Conservation (phyloP, 2,329 filamentous ascomycete species). For the Fusarium hainanense region DNA sequence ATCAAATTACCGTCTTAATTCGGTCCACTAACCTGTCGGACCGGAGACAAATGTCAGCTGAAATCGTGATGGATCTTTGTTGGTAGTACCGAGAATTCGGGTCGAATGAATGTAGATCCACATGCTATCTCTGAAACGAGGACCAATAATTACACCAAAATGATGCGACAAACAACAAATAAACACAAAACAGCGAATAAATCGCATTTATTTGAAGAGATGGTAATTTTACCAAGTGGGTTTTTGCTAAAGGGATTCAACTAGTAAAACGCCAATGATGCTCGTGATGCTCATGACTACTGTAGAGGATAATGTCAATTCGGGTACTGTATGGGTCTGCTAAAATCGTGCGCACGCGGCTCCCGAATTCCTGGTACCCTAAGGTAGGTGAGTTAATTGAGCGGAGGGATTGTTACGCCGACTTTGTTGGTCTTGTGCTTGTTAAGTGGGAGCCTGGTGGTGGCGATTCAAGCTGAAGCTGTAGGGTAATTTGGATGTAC, state of each 20-base stretch:
- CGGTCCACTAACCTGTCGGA: neutral
- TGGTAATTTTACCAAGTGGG: neutral
- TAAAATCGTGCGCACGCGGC: too few species aligned
- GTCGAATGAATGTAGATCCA: neutral
- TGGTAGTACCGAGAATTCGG: neutral
- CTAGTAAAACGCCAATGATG: neutral
- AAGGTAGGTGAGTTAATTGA: neutral
- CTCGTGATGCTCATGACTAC: neutral
- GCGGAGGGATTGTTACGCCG: neutral
- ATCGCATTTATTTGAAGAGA: neutral
- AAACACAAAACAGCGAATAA: neutral
- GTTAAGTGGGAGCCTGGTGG: neutral
- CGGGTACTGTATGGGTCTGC: neutral
- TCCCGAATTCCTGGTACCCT: neutral
- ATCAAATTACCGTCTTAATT: neutral
- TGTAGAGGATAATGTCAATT: too few species aligned
- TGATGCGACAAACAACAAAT: neutral
- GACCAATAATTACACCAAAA: neutral
- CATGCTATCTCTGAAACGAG: neutral
- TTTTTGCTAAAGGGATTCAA: fast-evolving
- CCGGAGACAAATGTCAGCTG: neutral
- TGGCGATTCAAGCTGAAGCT: neutral
- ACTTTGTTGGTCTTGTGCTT: neutral
- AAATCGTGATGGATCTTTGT: neutral
- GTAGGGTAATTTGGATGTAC: neutral